These are phyloP conservation scores for Alternaria burnsii DNA, from an alignment of 2,329 filamentous ascomycete species.

Conservation along the genomic window DNA sequence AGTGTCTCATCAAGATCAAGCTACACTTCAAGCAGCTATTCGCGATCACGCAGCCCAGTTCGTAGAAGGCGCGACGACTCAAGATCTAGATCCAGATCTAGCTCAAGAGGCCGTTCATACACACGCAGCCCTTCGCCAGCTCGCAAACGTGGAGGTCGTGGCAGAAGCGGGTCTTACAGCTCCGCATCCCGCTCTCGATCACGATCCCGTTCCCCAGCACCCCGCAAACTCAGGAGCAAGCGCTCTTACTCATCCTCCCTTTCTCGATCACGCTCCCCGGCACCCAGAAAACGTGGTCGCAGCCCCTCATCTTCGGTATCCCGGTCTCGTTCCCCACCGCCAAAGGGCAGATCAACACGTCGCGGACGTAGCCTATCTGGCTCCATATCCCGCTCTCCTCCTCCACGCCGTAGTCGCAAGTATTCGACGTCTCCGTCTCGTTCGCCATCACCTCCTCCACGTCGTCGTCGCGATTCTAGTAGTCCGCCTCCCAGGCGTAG, in stretches of 20 bases:
- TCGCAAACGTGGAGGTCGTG: conserved; percentile 32
- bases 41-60: conserved; percentile 34
- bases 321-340: conserved; percentile 27
- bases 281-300: conserved; percentile 35
- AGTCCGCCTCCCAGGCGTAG: conserved; percentile 9
- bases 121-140: conserved; percentile 39
- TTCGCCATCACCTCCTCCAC: neutral
- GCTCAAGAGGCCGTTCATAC: conserved; percentile 42
- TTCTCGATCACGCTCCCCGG: conserved; percentile 30
- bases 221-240: conserved; percentile 29
- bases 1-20: conserved; percentile 47
- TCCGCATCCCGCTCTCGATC: conserved; percentile 37
- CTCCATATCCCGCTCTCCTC: conserved; percentile 18
- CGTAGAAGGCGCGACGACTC: conserved; percentile 35
- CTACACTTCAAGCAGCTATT: conserved; percentile 42
- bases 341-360: conserved; percentile 20
- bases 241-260: conserved; percentile 34
- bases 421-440: conserved; percentile 8
- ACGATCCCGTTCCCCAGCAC: conserved; percentile 33
- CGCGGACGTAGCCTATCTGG: conserved; percentile 26
- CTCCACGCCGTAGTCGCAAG: conserved; percentile 8
- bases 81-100: conserved; percentile 35
- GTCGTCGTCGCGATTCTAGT: neutral
- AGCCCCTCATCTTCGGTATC: conserved; percentile 27
- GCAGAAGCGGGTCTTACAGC: conserved; percentile 29